These are phyloP conservation scores for Wolfiporia cocos DNA, from an alignment of 1,284 basidiomycete genomes.

Conservation along the genomic window DNA sequence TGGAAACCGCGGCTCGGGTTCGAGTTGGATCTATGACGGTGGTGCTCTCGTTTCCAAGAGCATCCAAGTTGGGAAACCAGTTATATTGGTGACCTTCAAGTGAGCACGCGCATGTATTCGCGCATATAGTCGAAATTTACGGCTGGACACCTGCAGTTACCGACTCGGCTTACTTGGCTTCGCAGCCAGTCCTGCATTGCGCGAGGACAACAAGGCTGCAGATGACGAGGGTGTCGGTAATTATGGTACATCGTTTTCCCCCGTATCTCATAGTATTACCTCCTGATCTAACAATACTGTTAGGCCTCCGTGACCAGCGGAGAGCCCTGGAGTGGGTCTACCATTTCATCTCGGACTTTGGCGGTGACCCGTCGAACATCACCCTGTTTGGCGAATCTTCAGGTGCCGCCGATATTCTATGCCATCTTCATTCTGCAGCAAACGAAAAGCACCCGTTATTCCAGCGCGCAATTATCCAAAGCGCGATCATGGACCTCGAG, in stretches of 20 bases:
- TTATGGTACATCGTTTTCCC: constrained; percentile 44
- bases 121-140: constrained; percentile 8
- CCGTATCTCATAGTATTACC: not conserved
- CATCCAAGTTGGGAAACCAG: constrained; percentile 50
- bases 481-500: constrained; percentile 52
- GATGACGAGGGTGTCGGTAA: constrained; percentile 72
- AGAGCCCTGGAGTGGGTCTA: constrained; percentile 67
- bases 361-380: constrained; percentile 64
- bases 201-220: constrained; percentile 54
- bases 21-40: constrained; percentile 70
- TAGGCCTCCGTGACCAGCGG: constrained; percentile 67
- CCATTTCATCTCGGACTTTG: constrained; percentile 59
- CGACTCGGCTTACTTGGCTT: constrained; percentile 72
- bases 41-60: constrained; percentile 64
- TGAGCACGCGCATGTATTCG: constrained; percentile 29
- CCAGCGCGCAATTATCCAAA: constrained; percentile 62
- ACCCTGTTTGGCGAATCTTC: constrained; percentile 68
- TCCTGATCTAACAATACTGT: constrained; percentile 4
- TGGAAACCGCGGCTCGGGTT: constrained; percentile 63
- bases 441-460: constrained; percentile 58
- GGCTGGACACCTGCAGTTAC: constrained; percentile 40
- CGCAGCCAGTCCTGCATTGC: constrained; percentile 55
- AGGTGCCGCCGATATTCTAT: constrained; percentile 69
- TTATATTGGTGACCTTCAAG: constrained; percentile 74
- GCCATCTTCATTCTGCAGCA: constrained; percentile 57